Base-by-base conservation (phyloP, 768 basidiomycete genomes). In the Amyloporia xantha region DNA sequence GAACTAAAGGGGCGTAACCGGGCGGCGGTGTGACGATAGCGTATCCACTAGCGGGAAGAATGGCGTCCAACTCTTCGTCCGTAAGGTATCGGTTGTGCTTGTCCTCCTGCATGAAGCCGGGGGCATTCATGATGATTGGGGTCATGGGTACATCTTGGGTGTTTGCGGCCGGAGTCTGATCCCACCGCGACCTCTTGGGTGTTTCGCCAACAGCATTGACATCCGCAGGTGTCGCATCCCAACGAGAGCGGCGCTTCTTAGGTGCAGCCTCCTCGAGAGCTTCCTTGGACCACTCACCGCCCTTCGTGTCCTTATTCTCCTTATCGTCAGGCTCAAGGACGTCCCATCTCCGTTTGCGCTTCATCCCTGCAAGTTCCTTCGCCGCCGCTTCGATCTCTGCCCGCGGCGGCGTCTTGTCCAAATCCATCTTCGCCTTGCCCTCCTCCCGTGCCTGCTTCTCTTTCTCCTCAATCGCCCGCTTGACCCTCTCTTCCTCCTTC, bases 41-140 rank as follows among this genome's bases (percentile, higher is more conserved):
- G 66, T 97, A 99, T 41, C 96, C 96, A 47, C 79, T 72, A 37
- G 72, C 66, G 7, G 96, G 96, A 35, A 98, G 81, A 51, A 97
- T 75, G 12, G 83, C 82, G 57, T 98, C 90, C 45, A 98, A 81
- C 70, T 98, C 96, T 66, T 97, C 94, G 65, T 98, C 95, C 6
- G 89, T 81, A 39, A 98, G 82, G 59, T 89, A 93, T n/a, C 93
- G 80, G 60, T 96, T 96, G 63, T 96, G 90, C 60, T 93, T 93
- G 71, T 98, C 92, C 57, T 92, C 91, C 53, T 92, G 88, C 71
- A 88, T 75, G 55, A 87, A 77, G 47, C 77, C 74, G 2, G 87
- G 89, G 0, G 86, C 83, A 56, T 90, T 90, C 88, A 91, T 91
- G 62, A 91, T 89, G 42, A 91, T 91, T 36, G 80, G 83, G 1